A percentile compares a stretch with the other conserved stretches of the same genome.
phyloP scores from a whole-genome alignment of 208 protist genomes.

The Phytomonas serpens region DNA sequence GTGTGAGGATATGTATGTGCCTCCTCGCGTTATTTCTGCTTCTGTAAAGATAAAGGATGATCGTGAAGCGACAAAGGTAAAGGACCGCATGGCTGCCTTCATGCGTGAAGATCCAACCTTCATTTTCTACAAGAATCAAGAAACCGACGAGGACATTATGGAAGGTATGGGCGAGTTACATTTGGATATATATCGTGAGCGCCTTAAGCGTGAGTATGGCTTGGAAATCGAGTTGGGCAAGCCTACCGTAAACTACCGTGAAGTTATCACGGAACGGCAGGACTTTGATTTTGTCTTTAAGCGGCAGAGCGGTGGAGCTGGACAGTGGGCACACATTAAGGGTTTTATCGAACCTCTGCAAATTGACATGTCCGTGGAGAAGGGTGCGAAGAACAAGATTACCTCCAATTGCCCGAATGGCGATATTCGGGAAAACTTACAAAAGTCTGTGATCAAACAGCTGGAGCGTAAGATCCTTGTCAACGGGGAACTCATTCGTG shows the following conservation, averaged over 20 bases:
- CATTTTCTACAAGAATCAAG: slow-evolving; percentile 86
- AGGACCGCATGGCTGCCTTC: slow-evolving; percentile 86
- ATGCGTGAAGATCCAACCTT: slow-evolving; percentile 97
- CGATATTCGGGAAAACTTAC: slow-evolving; percentile 91
- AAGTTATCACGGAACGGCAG: slow-evolving; percentile 85
- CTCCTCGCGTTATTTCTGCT: slow-evolving; percentile 97
- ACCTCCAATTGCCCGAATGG: slow-evolving; percentile 91
- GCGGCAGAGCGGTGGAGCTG: slow-evolving; percentile 97
- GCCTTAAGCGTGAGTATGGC: slow-evolving; percentile 93
- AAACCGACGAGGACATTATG: slow-evolving; percentile 94
- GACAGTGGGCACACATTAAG: slow-evolving; percentile 97
- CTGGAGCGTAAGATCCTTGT: slow-evolving; percentile 88
- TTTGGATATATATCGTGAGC: slow-evolving; percentile 96
- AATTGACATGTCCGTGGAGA: slow-evolving; percentile 89
- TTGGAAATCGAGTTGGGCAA: slow-evolving; percentile 88
- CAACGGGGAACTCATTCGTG: slow-evolving; percentile 92
- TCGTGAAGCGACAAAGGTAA: slow-evolving; percentile 60
- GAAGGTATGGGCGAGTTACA: slow-evolving; percentile 97
- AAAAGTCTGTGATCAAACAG: slow-evolving; percentile 90
- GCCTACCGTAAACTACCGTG: slow-evolving; percentile 96
- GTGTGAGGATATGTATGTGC: slow-evolving; percentile 96
- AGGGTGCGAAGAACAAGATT: slow-evolving; percentile 80
- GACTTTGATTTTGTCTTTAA: slow-evolving; percentile 98
- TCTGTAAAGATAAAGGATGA: slow-evolving; percentile 89
- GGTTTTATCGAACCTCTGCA: slow-evolving; percentile 88